Evolutionary conservation across 257 asterid genomes (phyloP).

Genomic region (Nyctanthes arbortristis): DNA sequence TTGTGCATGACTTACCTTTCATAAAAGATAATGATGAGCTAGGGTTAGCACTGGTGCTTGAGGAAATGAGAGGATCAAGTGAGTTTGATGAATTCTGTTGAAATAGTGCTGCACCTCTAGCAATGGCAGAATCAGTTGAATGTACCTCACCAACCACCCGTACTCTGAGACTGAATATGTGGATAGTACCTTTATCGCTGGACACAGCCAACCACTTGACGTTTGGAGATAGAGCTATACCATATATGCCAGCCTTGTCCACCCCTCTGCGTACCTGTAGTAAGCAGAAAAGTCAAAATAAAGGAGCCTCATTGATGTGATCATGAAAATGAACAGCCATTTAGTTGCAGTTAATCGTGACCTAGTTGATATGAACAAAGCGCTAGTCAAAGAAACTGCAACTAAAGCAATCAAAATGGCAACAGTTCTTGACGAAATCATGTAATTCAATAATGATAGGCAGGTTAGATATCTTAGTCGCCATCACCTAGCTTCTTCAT

Average conservation of each 20-base stretch:
- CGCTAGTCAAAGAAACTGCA: neutral
- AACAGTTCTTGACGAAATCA: conserved; percentile 3
- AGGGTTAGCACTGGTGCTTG: conserved; percentile 70
- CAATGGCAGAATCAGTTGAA: conserved; percentile 45
- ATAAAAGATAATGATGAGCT: conserved; percentile 84
- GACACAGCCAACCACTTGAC: conserved; percentile 90
- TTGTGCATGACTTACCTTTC: conserved; percentile 59
- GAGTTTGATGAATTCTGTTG: conserved; percentile 63
- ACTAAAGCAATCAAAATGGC: neutral
- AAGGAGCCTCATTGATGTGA: conserved; percentile 1
- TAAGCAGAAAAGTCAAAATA: conserved; percentile 26
- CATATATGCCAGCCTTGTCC: conserved; percentile 77
- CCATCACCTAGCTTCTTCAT: neutral
- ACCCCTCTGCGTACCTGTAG: conserved; percentile 89
- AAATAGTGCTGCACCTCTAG: conserved; percentile 45
- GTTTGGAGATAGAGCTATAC: conserved; percentile 83
- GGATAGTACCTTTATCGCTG: conserved; percentile 94
- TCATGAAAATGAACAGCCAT: neutral
- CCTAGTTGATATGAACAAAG: neutral
- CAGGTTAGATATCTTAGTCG: neutral
- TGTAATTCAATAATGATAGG: conserved; percentile 1
- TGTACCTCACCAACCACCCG: conserved; percentile 67
- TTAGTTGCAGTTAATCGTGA: neutral
- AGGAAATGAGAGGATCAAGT: conserved; percentile 76
- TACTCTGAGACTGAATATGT: conserved; percentile 86